A percentile compares a stretch with the other conserved stretches of the same genome.
Evolutionary conservation across 352 stramenopile genomes (phyloP).

Genomic region (Globisporangium mamillatum): DNA sequence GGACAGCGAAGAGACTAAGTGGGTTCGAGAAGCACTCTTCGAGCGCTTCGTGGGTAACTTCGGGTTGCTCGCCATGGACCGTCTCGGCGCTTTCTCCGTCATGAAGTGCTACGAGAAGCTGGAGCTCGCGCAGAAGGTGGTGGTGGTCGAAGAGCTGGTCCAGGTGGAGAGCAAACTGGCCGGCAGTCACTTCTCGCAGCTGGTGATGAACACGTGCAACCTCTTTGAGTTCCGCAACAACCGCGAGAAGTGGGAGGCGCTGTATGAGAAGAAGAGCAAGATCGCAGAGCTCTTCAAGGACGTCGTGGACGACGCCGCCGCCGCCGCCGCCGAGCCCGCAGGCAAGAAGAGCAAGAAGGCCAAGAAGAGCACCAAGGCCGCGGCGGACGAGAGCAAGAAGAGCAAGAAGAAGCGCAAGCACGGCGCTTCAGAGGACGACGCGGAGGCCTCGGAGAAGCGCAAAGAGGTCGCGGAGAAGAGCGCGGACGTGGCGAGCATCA

Average conservation of each 20-base stretch:
- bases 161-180: slow-evolving; percentile 67
- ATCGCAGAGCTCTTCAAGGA: slow-evolving; percentile 79
- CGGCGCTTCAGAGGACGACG: slow-evolving; percentile 22
- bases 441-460: slow-evolving; percentile 22
- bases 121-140: slow-evolving; percentile 52
- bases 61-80: slow-evolving; percentile 63
- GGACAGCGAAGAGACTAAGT: slow-evolving; percentile 46
- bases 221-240: slow-evolving; percentile 80
- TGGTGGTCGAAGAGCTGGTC: slow-evolving; percentile 69
- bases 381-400: slow-evolving; percentile 26
- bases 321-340: slow-evolving; percentile 22
- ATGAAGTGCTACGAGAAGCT: slow-evolving; percentile 83
- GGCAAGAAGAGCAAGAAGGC: slow-evolving; percentile 26
- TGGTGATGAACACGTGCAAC: slow-evolving; percentile 79
- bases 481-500: slow-evolving; percentile 64
- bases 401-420: slow-evolving; percentile 45
- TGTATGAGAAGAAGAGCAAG: slow-evolving; percentile 80
- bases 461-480: slow-evolving; percentile 32
- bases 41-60: slow-evolving; percentile 72
- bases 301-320: slow-evolving; percentile 44
- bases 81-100: slow-evolving; percentile 73
- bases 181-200: slow-evolving; percentile 78
- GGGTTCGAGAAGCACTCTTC: slow-evolving; percentile 65
- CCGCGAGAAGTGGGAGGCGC: slow-evolving; percentile 69
- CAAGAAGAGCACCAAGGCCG: not conserved